Percentiles rank a stretch among this genome's conserved stretches.
phyloP scores from a whole-genome alignment of 2,329 filamentous ascomycete species.

The Aspergillus eucalypticola region DNA sequence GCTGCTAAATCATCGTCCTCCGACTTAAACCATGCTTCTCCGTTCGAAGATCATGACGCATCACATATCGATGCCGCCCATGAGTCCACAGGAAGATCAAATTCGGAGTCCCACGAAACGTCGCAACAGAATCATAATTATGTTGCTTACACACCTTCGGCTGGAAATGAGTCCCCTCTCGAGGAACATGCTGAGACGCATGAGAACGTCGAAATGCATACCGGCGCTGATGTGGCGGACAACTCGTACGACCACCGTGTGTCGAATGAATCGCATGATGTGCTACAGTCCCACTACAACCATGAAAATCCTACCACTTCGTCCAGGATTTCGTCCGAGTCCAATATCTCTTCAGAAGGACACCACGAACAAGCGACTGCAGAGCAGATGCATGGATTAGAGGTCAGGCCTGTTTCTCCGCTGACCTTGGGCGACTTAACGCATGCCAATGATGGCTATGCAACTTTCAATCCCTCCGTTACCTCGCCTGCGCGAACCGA shows the following conservation, averaged over 20 bases:
- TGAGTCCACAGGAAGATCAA: background rate
- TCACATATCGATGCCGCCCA: background rate
- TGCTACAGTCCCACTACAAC: background rate
- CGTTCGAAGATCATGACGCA: background rate
- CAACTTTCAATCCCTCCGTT: background rate
- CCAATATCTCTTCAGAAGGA: background rate
- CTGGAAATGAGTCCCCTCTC: background rate
- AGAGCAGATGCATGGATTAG: background rate
- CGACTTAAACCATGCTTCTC: background rate
- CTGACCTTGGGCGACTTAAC: background rate
- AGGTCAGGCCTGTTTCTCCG: background rate
- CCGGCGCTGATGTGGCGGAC: background rate
- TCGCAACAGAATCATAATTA: background rate
- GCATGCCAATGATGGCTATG: background rate
- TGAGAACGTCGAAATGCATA: background rate
- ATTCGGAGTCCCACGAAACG: background rate
- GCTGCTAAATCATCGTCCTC: slow-evolving; percentile 1
- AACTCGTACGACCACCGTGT: background rate
- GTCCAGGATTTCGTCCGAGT: background rate
- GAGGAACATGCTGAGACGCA: background rate
- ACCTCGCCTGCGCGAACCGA: background rate
- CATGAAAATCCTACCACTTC: background rate
- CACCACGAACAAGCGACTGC: background rate
- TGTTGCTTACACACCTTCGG: background rate
- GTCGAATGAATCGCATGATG: background rate